Evolutionary conservation across 352 stramenopile species (phyloP), one percentile per base, ranked within the genome.

Genomic region (Phytophthora macrochlamydospora): DNA sequence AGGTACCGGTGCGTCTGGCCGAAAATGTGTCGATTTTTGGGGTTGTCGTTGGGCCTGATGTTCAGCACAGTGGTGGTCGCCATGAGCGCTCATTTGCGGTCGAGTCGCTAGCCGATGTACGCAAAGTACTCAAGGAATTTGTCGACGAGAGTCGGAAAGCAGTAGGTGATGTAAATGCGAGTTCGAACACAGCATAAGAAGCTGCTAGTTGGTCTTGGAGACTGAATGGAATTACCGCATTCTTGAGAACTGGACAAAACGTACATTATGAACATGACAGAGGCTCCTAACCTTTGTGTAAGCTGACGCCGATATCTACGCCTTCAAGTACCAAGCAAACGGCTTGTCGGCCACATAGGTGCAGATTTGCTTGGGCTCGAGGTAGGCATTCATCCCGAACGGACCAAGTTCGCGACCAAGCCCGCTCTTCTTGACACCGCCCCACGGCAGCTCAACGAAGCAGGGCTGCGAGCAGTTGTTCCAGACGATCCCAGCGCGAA

Each of bases 371-470:
- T 91, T 91, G 18, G 80, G 78, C 51, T 92, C 83, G 31, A 90
- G 71, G 57, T 92, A 92, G 46, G 62, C 53, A 51, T 90, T 74
- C 9, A 92, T 54, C 7, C 83, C 83, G 40, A 90, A 90, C 1
- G 80, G 79, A 12, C 83, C 83, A 7, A 89, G 75, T 35, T 92
- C 83, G 18, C 90, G 83, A 7, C 90, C 90, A 12, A 89, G 79
- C 14, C 90, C 90, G 54, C 76, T 91, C 68, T 94, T 90, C 80
- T 95, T 94, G 69, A 91, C 80, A 4, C 90, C 90, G 14, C 90
- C 90, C 78, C 92, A 97, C 29, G 86, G 83, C 43, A 87, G 60
- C 67, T 92, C 66, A 43, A 90, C 76, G 12, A 65, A 65, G 28
- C 52, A 69, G 2, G 57, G 62, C 35, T 68, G 52, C 7, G 52